phyloP scores from a whole-genome alignment of 805 yeast species.

The Brettanomyces custersianus region DNA sequence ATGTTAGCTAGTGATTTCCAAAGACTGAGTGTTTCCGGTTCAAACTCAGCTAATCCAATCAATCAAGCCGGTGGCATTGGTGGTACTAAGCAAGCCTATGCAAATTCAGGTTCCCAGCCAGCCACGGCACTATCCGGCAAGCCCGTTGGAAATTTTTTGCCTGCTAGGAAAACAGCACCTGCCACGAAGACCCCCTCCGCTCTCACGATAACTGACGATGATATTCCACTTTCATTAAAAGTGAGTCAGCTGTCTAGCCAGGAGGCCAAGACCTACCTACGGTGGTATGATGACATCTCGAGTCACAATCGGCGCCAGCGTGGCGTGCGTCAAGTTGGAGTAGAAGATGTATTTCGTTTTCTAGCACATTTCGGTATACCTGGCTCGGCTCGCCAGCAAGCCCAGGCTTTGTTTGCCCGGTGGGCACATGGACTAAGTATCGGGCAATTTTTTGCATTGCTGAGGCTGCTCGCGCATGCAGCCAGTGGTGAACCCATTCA shows the following conservation, averaged over 20 bases:
- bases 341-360: slow-evolving; percentile 74
- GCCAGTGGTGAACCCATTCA: slow-evolving; percentile 40
- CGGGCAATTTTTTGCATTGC: slow-evolving; percentile 83
- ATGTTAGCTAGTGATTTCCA: not conserved
- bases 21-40: not conserved
- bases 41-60: not conserved
- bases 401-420: slow-evolving; percentile 45
- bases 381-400: slow-evolving; percentile 34
- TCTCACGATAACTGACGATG: slow-evolving; percentile 23
- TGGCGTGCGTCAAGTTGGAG: slow-evolving; percentile 46
- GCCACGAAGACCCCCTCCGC: too few relatives aligned
- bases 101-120: too few relatives aligned
- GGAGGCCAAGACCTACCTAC: slow-evolving; percentile 75
- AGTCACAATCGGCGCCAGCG: slow-evolving; percentile 38
- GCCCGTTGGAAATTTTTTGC: too few relatives aligned
- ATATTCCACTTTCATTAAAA: slow-evolving; percentile 56
- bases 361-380: slow-evolving; percentile 67
- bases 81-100: too few relatives aligned
- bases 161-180: too few relatives aligned
- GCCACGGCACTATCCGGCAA: too few relatives aligned
- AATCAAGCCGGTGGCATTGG: too few relatives aligned
- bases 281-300: slow-evolving; percentile 88
- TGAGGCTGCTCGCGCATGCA: slow-evolving; percentile 72
- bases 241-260: slow-evolving; percentile 62
- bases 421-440: slow-evolving; percentile 60